Evolutionary conservation across 768 basidiomycete genomes (phyloP).

Genomic region (Rhodocollybia butyracea): DNA sequence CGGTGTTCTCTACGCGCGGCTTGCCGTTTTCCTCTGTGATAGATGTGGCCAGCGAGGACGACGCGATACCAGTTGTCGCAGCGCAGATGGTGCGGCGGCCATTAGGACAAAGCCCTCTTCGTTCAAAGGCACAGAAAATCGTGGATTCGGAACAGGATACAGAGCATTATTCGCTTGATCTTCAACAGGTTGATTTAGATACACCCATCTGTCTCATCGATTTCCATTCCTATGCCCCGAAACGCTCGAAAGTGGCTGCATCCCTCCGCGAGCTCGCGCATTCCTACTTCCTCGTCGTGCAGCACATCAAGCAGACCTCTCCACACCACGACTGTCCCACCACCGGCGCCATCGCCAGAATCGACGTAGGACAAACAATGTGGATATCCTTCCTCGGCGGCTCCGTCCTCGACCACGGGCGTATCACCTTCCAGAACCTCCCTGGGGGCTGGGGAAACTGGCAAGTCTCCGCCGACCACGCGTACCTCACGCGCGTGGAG

Average conservation of each 20-base stretch:
- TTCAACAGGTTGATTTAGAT: constrained; percentile 15
- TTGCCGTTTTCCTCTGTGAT: constrained; percentile 13
- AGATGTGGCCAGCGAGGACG: constrained; percentile 16
- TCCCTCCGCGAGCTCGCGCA: constrained; percentile 19
- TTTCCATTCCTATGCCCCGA: constrained; percentile 24
- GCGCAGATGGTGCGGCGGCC: constrained; percentile 25
- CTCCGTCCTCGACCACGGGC: constrained; percentile 17
- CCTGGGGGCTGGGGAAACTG: constrained; percentile 18
- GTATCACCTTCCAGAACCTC: constrained; percentile 24
- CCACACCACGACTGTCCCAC: neutral
- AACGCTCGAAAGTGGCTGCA: constrained; percentile 19
- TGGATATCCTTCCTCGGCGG: constrained; percentile 25
- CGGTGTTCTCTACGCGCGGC: constrained; percentile 17
- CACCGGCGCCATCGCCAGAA: constrained; percentile 10
- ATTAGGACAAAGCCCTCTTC: constrained; percentile 18
- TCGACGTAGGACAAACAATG: constrained; percentile 20
- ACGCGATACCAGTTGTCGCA: constrained; percentile 15
- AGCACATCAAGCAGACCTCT: constrained; percentile 17
- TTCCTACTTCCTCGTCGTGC: constrained; percentile 21
- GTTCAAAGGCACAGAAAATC: constrained; percentile 7
- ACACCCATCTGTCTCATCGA: constrained; percentile 21
- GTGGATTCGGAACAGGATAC: neutral
- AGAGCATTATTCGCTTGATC: constrained; percentile 15
- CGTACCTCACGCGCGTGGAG: constrained; percentile 18
- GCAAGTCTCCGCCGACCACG: constrained; percentile 16